Conservation (phyloP, 2,329 filamentous ascomycete species). For the Trichoderma pleuroti region DNA sequence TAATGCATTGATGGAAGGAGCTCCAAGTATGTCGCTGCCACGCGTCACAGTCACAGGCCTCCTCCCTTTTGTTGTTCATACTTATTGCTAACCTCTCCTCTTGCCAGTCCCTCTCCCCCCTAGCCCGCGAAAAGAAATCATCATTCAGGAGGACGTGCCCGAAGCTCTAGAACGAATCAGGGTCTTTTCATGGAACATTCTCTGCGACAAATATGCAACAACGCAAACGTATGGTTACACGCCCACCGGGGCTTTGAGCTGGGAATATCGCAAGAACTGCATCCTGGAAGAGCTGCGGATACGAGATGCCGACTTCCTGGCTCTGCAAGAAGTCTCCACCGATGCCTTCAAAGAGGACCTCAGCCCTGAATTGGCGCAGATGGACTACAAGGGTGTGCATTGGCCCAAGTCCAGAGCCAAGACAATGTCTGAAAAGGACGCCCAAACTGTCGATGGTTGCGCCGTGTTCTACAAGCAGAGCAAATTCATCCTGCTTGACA, state of each 20-base stretch:
- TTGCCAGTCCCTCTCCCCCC: conserved; percentile 71
- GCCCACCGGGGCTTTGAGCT: conserved; percentile 73
- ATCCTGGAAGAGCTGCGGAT: conserved; percentile 79
- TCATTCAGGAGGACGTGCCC: conserved; percentile 66
- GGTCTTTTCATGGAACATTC: conserved; percentile 89
- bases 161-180: conserved; percentile 67
- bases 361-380: conserved; percentile 76
- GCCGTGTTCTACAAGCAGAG: conserved; percentile 94
- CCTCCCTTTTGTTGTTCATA: background rate
- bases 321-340: conserved; percentile 88
- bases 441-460: conserved; percentile 88
- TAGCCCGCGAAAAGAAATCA: conserved; percentile 69
- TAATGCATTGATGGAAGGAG: conserved; percentile 75
- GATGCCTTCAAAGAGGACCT: conserved; percentile 92
- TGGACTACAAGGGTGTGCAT: conserved; percentile 91
- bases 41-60: too few relatives aligned
- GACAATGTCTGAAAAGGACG: conserved; percentile 88
- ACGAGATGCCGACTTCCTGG: conserved; percentile 83
- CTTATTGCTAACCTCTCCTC: conserved; percentile 25
- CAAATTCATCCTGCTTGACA: conserved; percentile 92
- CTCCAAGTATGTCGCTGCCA: conserved; percentile 63
- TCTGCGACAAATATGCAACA: conserved; percentile 92
- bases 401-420: conserved; percentile 86
- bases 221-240: conserved; percentile 85
- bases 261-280: conserved; percentile 80